A percentile compares a stretch with the other conserved stretches of the same genome.
These are phyloP conservation scores for Acacia pycnantha DNA, from an alignment of 331 rosid genomes.

Conservation along the genomic window DNA sequence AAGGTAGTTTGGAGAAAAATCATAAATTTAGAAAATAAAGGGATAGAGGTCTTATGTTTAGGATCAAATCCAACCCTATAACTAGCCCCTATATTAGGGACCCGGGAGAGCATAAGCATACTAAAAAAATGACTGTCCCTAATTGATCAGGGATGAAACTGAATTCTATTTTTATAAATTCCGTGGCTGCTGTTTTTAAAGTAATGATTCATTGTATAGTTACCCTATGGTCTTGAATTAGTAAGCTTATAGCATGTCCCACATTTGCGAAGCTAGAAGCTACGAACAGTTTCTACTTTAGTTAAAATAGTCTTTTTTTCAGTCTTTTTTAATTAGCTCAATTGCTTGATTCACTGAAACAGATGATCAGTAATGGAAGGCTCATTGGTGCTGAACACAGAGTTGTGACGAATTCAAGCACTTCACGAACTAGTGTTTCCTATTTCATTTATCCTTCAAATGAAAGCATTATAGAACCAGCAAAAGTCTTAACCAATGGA, in stretches of 20 bases:
- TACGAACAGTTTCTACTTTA: background rate
- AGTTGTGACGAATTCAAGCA: constrained; percentile 51
- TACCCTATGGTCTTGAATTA: background rate
- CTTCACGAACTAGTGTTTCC: constrained; percentile 42
- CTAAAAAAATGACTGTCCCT: no score
- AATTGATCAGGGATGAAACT: no score
- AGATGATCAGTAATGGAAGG: constrained; percentile 66
- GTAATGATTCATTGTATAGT: background rate
- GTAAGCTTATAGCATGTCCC: background rate
- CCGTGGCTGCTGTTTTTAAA: no score
- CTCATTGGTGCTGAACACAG: constrained; percentile 56
- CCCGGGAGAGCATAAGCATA: no score
- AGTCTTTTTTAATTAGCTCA: background rate
- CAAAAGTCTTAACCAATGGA: constrained; percentile 32
- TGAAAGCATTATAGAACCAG: constrained; percentile 53
- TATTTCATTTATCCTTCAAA: constrained; percentile 55
- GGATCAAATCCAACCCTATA: no score
- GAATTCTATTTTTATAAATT: no score
- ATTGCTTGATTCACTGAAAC: background rate
- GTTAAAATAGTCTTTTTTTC: background rate
- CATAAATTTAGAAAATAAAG: no score
- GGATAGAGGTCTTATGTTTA: no score
- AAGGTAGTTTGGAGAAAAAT: no score
- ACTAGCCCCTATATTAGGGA: no score
- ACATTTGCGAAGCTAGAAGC: background rate